Conservation (phyloP, 345 rosid species). For the Corchorus olitorius region DNA sequence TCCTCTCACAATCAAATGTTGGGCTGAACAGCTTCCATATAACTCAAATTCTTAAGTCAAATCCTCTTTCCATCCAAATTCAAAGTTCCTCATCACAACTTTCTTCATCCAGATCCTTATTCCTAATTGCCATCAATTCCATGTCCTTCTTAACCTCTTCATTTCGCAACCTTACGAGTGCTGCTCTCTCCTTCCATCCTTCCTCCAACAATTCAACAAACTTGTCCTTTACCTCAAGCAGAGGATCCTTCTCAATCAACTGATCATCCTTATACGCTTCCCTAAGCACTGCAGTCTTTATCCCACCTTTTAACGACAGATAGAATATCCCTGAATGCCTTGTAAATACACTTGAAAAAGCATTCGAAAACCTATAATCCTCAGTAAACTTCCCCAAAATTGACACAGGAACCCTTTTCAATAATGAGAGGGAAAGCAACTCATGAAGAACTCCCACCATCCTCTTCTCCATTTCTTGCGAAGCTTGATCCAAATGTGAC, state of each 20-base stretch:
- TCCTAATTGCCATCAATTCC: conserved; percentile 37
- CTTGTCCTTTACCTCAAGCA: conserved; percentile 69
- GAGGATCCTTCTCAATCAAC: conserved; percentile 67
- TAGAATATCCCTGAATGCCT: conserved; percentile 92
- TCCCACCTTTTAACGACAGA: conserved; percentile 82
- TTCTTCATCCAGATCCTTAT: conserved; percentile 25
- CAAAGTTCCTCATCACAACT: conserved; percentile 28
- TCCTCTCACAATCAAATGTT: too few species aligned
- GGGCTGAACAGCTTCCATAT: too few species aligned
- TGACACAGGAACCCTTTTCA: conserved; percentile 83
- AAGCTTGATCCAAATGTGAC: conserved; percentile 68
- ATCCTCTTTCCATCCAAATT: background rate
- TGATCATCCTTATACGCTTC: conserved; percentile 66
- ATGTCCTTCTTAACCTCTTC: conserved; percentile 48
- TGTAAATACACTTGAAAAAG: conserved; percentile 72
- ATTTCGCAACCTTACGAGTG: conserved; percentile 39
- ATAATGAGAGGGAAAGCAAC: conserved; percentile 70
- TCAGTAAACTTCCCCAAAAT: conserved; percentile 78
- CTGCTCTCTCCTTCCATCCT: conserved; percentile 68
- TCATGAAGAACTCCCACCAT: conserved; percentile 81
- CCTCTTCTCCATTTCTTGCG: conserved; percentile 87
- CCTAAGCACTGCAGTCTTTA: conserved; percentile 77
- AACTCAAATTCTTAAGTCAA: background rate
- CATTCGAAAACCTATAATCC: conserved; percentile 78
- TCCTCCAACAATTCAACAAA: conserved; percentile 62